phyloP scores from a whole-genome alignment of 371 early-diverging fungal species.

The Rhizopus sp. region DNA sequence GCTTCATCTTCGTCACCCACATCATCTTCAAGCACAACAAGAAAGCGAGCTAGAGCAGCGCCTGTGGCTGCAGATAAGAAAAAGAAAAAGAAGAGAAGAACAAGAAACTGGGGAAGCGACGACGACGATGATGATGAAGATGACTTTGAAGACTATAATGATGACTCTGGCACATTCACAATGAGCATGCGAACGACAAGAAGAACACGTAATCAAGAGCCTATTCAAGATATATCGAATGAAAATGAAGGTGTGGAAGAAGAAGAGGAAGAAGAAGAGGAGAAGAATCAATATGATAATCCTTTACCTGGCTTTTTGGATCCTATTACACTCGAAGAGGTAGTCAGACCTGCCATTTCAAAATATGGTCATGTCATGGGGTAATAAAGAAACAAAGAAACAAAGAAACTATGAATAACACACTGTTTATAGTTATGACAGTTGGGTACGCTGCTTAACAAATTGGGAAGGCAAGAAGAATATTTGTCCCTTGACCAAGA shows the following conservation, averaged over 20 bases:
- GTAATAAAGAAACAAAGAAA: slow-evolving; percentile 28
- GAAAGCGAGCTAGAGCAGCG: slow-evolving; percentile 25
- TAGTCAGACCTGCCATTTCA: slow-evolving; percentile 92
- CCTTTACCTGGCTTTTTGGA: slow-evolving; percentile 92
- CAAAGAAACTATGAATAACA: background rate
- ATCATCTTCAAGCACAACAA: slow-evolving; percentile 22
- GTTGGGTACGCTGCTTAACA: slow-evolving; percentile 90
- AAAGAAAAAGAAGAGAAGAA: slow-evolving; percentile 45
- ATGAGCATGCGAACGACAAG: slow-evolving; percentile 39
- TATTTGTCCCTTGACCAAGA: slow-evolving; percentile 93
- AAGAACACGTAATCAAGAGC: slow-evolving; percentile 13
- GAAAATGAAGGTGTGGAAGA: slow-evolving; percentile 20
- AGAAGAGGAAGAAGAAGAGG: slow-evolving; percentile 30
- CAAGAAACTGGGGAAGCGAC: slow-evolving; percentile 28
- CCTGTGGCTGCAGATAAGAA: slow-evolving; percentile 4
- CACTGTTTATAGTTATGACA: slow-evolving; percentile 66
- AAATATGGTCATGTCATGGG: slow-evolving; percentile 96
- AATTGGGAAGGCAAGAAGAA: slow-evolving; percentile 79
- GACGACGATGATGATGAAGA: slow-evolving; percentile 59
- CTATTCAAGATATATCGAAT: slow-evolving; percentile 2
- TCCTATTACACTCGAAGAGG: slow-evolving; percentile 90
- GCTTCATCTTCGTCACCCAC: slow-evolving; percentile 13
- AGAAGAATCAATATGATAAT: slow-evolving; percentile 57
- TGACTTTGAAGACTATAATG: slow-evolving; percentile 58
- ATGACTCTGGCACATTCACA: slow-evolving; percentile 66